Base-by-base conservation (phyloP, 176 grass and related monocot genomes). In the Musa itinerans region DNA sequence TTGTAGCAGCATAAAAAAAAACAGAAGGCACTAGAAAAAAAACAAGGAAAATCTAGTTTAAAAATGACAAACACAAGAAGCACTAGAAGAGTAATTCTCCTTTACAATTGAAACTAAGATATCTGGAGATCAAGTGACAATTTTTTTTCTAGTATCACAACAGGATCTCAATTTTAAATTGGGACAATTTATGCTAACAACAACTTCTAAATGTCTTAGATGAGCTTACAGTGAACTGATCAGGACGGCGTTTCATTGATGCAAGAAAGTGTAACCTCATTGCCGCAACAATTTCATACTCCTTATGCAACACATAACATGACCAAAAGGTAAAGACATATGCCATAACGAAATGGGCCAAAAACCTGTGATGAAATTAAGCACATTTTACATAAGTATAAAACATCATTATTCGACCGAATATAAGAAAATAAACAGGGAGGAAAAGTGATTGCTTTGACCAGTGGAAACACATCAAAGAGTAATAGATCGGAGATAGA, bases 271-370 rank as follows among this genome's bases (percentile, higher is more conserved):
- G 80, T 69, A 99, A 64, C 68, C 96, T 92, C 96, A 99, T 99
- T 54, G 66, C 81, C 81, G 85, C 86, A 21, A 99, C 88, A 70
- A 89, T 86, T 82, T 78, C 83, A 76, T 99, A 99, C 67, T 99
- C 96, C 65, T 65, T 88, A 52, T 87, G 73, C 23, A 99, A 83
- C 25, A 99, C 81, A 82, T 95, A 99, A 75, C 89, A 99, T 24
- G 91, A 95, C 96, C 96, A 99, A 89, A 89, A 99, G 81, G 96
- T 95, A 85, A 99, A 92, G 53, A 68, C 81, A 88, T 99, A 99
- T 75, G 86, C 85, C 91, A 99, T 89, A 43, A 52, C 56, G 79
- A 95, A 78, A 76, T 99, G 96, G 56, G 86, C 78, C 83, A 73
- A 78, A 72, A 99, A 99, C 80, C 96, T 99, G 84, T 73, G 77